A percentile compares a stretch with the other conserved stretches of the same genome.
Conservation (phyloP, 805 yeast species). For the Kregervanrija pseudodelftensis region DNA sequence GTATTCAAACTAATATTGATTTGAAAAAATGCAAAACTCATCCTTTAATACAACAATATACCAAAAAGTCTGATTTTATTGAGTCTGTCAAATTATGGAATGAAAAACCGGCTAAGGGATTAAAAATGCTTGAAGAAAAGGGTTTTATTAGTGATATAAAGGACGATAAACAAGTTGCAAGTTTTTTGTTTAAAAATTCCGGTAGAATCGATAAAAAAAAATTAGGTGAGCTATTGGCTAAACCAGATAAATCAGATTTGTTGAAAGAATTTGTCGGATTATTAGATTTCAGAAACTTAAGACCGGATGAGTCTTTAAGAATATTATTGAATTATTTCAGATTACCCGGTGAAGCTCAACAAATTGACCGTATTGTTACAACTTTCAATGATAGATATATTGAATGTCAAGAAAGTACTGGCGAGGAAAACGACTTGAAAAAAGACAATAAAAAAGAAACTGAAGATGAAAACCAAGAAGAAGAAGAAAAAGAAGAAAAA, state of each 20-base stretch:
- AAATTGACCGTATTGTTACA: conserved; percentile 88
- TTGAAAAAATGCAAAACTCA: conserved; percentile 16
- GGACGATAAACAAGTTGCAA: conserved; percentile 61
- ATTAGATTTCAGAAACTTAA: conserved; percentile 67
- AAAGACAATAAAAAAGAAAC: conserved; percentile 11
- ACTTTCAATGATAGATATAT: conserved; percentile 78
- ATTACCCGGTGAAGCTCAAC: conserved; percentile 96
- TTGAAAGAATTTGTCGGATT: conserved; percentile 57
- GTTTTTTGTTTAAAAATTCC: conserved; percentile 69
- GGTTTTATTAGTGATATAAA: conserved; percentile 47
- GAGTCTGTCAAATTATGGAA: conserved; percentile 72
- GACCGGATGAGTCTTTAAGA: conserved; percentile 93
- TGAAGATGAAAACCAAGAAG: conserved; percentile 23
- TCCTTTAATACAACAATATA: conserved; percentile 35
- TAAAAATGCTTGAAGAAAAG: conserved; percentile 52
- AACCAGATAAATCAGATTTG: conserved; percentile 56
- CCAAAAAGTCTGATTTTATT: conserved; percentile 67
- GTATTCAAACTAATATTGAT: conserved; percentile 19
- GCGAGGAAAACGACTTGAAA: conserved; percentile 15
- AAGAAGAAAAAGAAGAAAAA: conserved; percentile 31
- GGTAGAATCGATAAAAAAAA: conserved; percentile 80
- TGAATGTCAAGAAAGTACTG: conserved; percentile 38
- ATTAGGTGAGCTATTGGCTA: conserved; percentile 80
- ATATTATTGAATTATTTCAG: conserved; percentile 75
- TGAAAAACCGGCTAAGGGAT: conserved; percentile 69